Evolutionary conservation across 371 early-diverging fungal genomes (phyloP).

Genomic region (Saksenaea vasiformis): DNA sequence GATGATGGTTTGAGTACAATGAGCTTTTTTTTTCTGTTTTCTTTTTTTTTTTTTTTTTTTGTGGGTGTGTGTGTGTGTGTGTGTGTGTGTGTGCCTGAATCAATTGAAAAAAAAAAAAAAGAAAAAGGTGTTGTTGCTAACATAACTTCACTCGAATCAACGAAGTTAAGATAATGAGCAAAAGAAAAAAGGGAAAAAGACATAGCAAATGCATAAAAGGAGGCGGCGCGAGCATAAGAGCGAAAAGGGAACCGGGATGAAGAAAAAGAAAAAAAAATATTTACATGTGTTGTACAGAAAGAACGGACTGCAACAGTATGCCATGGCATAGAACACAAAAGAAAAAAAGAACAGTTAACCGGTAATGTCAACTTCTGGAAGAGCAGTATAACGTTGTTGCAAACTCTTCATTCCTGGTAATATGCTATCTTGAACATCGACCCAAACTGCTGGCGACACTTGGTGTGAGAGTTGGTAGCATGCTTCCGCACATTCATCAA

Average conservation of each 20-base stretch:
- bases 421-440: constrained; percentile 26
- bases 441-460: constrained; percentile 9
- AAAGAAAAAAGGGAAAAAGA: neutral
- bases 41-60: too few species aligned
- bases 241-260: too few species aligned
- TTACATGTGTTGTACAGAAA: neutral
- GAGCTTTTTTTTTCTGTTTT: too few species aligned
- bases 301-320: neutral
- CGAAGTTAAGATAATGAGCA: neutral
- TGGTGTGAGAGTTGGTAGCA: neutral
- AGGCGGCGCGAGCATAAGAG: too few species aligned
- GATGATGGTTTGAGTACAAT: neutral
- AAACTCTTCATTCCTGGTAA: constrained; percentile 25
- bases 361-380: constrained; percentile 13
- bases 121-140: constrained; percentile 11
- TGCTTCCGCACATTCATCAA: neutral
- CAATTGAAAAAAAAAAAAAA: constrained; percentile 6
- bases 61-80: too few species aligned
- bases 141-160: constrained; percentile 2
- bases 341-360: neutral
- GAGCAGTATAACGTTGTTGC: constrained; percentile 22
- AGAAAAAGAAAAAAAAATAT: too few species aligned
- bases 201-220: too few species aligned
- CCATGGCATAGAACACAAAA: neutral
- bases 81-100: too few species aligned